Base-by-base conservation (phyloP, 345 rosid genomes). In the Citrus medica region DNA sequence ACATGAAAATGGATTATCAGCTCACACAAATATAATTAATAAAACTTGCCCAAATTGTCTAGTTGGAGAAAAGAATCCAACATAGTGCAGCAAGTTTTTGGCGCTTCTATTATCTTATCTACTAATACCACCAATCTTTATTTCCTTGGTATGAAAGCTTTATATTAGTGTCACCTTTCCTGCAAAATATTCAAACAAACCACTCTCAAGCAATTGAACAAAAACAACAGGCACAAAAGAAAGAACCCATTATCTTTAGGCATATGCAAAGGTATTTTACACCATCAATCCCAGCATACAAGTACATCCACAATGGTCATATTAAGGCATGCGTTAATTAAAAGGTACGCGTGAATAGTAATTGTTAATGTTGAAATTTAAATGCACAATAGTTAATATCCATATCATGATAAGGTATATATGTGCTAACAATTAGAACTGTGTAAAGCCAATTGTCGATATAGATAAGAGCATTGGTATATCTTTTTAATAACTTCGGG, bases 51-150 rank as follows among this genome's bases (percentile, higher is more conserved):
- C 33, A 51, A 71, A 74, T 77, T 42, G 75, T 67, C 59, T 40
- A 64, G 79, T 56, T 79, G 83, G 80, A 73, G 65, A 79, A 82
- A 76, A 79, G 51, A 77, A 77, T 69, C 79, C 72, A 77, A 74
- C 53, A 63, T 69, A 7, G 56, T 33, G 68, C 78, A 40, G 62
- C 75, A 58, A 37, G 74, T 78, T 46, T 73, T 68, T 14, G 71
- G 28, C 71, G 51, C 63, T 42, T 1, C 21, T 30, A 10, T 53
- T 53, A 1, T n/a, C 51, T 53, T 53, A 1, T n/a, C 51, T 24
- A 30, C 58, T 51, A 55, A 25, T 33, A 46, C 46, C 33, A 64
- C 74, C 77, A 7, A 61, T 76, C 48, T 22, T 79, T 83, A 75
- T 83, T 81, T 72, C 79, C 75, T 38, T 64, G 28, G 16, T 51